Percentiles rank a stretch among this genome's conserved stretches.
These are phyloP conservation scores for Rhynchosporium graminicola DNA, from an alignment of 2,329 filamentous ascomycete genomes.

Conservation along the genomic window DNA sequence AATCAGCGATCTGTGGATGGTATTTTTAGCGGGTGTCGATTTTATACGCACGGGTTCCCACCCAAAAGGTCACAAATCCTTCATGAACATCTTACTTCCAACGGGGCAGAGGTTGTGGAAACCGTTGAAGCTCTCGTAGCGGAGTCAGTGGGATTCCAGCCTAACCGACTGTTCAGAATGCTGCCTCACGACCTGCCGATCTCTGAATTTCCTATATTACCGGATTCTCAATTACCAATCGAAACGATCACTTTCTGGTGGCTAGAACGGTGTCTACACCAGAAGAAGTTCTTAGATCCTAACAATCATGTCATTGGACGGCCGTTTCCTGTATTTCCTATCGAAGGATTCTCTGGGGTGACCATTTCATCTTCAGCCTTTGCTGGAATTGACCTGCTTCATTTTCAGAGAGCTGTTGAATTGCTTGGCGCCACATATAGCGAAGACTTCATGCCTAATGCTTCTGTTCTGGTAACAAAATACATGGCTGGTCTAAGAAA, in stretches of 20 bases:
- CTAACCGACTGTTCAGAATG: conserved; percentile 42
- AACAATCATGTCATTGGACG: conserved; percentile 70
- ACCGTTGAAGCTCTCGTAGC: conserved; percentile 28
- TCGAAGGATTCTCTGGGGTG: conserved; percentile 68
- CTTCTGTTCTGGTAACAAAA: conserved; percentile 71
- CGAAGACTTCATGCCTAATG: conserved; percentile 69
- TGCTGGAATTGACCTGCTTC: conserved; percentile 78
- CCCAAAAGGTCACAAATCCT: conserved; percentile 43
- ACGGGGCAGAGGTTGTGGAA: conserved; percentile 39
- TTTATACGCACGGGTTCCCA: conserved; percentile 47
- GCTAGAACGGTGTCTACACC: conserved; percentile 83
- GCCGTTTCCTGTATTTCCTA: conserved; percentile 71
- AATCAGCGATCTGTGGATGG: conserved; percentile 33
- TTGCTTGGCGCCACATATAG: conserved; percentile 81
- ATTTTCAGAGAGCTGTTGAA: conserved; percentile 74
- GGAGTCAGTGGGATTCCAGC: conserved; percentile 3
- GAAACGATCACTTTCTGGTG: conserved; percentile 83
- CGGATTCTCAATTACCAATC: conserved; percentile 43
- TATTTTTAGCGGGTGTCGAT: conserved; percentile 46
- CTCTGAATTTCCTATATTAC: conserved; percentile 37
- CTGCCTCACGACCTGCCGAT: conserved; percentile 47
- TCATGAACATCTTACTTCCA: conserved; percentile 40
- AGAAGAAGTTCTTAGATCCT: conserved; percentile 70
- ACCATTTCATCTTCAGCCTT: conserved; percentile 82
- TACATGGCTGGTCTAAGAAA: conserved; percentile 53